phyloP scores from a whole-genome alignment of 768 basidiomycete species.

The Suillus fuscotomentosus region DNA sequence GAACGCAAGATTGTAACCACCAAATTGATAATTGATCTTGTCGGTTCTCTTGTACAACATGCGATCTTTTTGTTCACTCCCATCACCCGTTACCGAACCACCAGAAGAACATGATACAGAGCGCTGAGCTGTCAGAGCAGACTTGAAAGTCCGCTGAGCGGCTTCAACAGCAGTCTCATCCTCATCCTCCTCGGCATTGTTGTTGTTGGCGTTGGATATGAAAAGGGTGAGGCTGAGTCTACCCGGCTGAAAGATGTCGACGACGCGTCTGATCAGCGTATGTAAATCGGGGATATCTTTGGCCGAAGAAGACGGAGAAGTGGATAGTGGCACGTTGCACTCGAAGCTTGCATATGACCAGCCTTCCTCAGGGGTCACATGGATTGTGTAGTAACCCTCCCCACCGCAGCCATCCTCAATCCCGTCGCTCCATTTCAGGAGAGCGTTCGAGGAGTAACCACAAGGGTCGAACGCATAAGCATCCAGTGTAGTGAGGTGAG shows the following conservation, averaged over 20 bases:
- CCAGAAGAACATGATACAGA: constrained; percentile 24
- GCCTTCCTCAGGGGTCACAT: constrained; percentile 96
- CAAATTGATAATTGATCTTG: constrained; percentile 98
- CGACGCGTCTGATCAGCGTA: constrained; percentile 83
- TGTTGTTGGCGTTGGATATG: constrained; percentile 63
- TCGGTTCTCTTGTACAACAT: constrained; percentile 78
- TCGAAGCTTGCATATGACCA: constrained; percentile 99
- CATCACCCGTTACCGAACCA: constrained; percentile 14
- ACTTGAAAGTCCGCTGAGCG: constrained; percentile 71
- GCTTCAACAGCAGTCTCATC: constrained; percentile 62
- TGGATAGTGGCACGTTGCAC: constrained; percentile 83
- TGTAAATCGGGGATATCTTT: constrained; percentile 68
- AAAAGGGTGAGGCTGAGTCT: constrained; percentile 87
- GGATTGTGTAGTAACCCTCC: constrained; percentile 97
- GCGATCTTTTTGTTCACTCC: constrained; percentile 18
- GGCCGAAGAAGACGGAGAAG: constrained; percentile 25
- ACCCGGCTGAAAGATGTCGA: constrained; percentile 89
- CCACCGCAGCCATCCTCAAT: constrained; percentile 32
- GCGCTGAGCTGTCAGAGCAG: constrained; percentile 47
- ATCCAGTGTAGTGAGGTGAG: constrained; percentile 79
- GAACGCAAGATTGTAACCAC: constrained; percentile 88
- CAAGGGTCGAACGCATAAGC: constrained; percentile 94
- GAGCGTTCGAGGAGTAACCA: constrained; percentile 93
- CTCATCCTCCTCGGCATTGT: constrained; percentile 40
- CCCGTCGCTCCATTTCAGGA: constrained; percentile 58